Base-by-base conservation (phyloP, 2,329 filamentous ascomycete genomes). In the Pseudodiploospora longispora region DNA sequence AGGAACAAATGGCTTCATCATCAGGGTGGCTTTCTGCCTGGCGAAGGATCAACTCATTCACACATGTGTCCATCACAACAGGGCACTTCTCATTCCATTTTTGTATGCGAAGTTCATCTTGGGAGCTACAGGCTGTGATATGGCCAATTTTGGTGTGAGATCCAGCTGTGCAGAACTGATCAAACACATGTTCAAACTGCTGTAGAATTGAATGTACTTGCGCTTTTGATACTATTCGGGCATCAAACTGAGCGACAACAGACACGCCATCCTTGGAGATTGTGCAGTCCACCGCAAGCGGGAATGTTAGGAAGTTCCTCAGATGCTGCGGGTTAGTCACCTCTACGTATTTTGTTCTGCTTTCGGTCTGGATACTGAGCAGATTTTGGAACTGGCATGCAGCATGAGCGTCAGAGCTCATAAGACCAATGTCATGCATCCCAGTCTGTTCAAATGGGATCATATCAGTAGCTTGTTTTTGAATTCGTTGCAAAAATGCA, bases 401-500 rank as follows among this genome's bases (percentile, higher is more conserved):
- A n/a, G 30, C 28, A n/a, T 31, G 40, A n/a, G 40, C 41, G 6
- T n/a, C 41, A 8, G 27, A 1, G n/a, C 6, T n/a, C 5, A 40
- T 27, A n/a, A 30, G 43, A 6, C 32, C 33, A 72, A 36, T 49
- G 34, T 57, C 50, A 6, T 55, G 50, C 4, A 62, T 44, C n/a
- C 56, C 54, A 10, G 55, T 45, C 10, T 60, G 48, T 41, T 56
- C 58, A 38, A 43, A 51, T 2, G 46, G 43, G 5, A 52, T 49
- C 50, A 52, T 52, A 36, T 56, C 52, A 30, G 43, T 41, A 6
- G 49, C 38, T 42, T 44, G 41, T 10, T 46, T 41, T 48, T 60
- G 55, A 5, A 57, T 40, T 7, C 30, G 8, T 12, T 39, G 28
- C 27, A 50, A 27, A 30, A 35, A 41, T 6, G 27, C 30, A 5